phyloP scores from a whole-genome alignment of 148 eudicot genomes.

The Persicaria tinctoria region DNA sequence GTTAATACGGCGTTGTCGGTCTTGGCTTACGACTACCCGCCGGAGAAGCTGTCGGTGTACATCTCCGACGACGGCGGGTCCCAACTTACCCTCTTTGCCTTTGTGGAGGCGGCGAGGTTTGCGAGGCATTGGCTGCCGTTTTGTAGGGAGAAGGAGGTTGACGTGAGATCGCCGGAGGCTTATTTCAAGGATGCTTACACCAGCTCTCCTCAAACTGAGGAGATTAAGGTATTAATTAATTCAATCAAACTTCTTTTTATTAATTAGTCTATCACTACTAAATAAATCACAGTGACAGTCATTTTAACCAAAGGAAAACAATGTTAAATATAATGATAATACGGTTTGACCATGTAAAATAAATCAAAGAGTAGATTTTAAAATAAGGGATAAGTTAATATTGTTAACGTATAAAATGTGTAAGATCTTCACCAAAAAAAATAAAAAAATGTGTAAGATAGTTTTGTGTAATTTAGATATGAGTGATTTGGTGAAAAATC shows the following conservation, averaged over 20 bases:
- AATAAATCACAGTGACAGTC: too few species aligned
- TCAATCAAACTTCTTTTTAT: not conserved
- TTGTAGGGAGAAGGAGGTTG: constrained; percentile 40
- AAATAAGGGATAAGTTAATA: too few species aligned
- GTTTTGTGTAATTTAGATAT: too few species aligned
- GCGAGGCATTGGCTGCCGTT: constrained; percentile 63
- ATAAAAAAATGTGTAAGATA: too few species aligned
- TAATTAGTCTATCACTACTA: too few species aligned
- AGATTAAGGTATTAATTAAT: constrained; percentile 43
- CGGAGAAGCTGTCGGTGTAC: constrained; percentile 69
- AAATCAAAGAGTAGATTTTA: too few species aligned
- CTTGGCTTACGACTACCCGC: constrained; percentile 76
- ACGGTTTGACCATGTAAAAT: too few species aligned
- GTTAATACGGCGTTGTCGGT: constrained; percentile 79
- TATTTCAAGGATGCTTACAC: constrained; percentile 28
- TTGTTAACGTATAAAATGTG: too few species aligned
- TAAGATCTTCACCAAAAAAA: too few species aligned
- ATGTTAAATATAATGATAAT: too few species aligned
- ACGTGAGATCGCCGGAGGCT: constrained; percentile 49
- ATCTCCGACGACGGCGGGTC: constrained; percentile 90
- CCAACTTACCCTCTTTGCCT: constrained; percentile 56
- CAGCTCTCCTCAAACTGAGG: constrained; percentile 17
- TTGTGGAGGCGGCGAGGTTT: constrained; percentile 69
- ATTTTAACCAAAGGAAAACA: too few species aligned
- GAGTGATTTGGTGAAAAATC: too few species aligned